These are phyloP conservation scores for Globisporangium solare DNA, from an alignment of 352 stramenopile species.

Conservation along the genomic window DNA sequence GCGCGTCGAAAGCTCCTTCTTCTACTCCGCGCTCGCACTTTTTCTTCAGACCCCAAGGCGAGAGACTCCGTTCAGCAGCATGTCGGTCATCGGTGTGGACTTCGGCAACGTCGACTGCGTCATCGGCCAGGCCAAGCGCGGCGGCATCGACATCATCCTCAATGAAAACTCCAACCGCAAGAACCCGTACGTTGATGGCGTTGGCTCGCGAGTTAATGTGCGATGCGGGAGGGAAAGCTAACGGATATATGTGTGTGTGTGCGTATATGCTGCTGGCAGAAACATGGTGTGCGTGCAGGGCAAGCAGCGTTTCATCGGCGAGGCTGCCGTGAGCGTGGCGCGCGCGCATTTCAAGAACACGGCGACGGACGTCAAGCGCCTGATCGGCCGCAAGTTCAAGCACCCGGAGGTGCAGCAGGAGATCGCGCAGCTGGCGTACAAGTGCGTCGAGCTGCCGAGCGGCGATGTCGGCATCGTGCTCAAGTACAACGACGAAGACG, in stretches of 20 bases:
- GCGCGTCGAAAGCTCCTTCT: neutral
- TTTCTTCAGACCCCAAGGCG: neutral
- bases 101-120: constrained; percentile 96
- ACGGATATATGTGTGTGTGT: neutral
- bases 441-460: constrained; percentile 83
- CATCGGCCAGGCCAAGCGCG: constrained; percentile 94
- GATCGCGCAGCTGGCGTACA: constrained; percentile 91
- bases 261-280: constrained; percentile 15
- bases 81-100: constrained; percentile 97
- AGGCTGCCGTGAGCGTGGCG: constrained; percentile 86
- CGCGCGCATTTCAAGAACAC: constrained; percentile 98
- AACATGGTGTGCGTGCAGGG: constrained; percentile 85
- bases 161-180: constrained; percentile 99
- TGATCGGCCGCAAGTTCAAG: constrained; percentile 96
- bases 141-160: constrained; percentile 98
- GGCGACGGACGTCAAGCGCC: constrained; percentile 94
- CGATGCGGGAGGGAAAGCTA: neutral
- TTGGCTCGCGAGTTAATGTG: too few species aligned
- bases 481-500: constrained; percentile 89
- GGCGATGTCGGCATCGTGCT: constrained; percentile 89
- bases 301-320: constrained; percentile 93
- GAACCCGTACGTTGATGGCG: constrained; percentile 87
- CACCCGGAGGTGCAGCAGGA: constrained; percentile 95
- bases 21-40: neutral
- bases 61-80: constrained; percentile 25